Conservation (phyloP, 352 stramenopile genomes). For the Albugo candida region DNA sequence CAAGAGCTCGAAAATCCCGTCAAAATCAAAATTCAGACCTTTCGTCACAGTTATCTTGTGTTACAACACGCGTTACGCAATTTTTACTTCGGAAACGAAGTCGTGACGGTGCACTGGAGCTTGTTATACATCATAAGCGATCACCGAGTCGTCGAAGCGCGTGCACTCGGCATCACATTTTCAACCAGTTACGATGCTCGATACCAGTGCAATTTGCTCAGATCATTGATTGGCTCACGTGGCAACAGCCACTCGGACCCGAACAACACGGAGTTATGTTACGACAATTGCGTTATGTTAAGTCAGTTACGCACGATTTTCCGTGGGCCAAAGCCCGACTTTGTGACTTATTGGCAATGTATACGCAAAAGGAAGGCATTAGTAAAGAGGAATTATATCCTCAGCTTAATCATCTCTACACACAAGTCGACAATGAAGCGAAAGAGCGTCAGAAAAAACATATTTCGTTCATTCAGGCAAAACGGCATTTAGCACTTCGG, state of each 20-base stretch:
- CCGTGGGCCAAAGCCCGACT: constrained; percentile 61
- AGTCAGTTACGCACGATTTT: constrained; percentile 66
- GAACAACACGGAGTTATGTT: constrained; percentile 66
- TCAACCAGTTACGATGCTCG: too few relatives aligned
- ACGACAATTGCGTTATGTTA: constrained; percentile 62
- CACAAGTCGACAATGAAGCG: constrained; percentile 46
- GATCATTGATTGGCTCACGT: too few relatives aligned
- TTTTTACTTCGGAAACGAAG: too few relatives aligned
- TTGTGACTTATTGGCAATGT: constrained; percentile 32
- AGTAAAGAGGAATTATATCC: constrained; percentile 60
- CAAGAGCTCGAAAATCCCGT: too few relatives aligned
- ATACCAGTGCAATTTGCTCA: too few relatives aligned
- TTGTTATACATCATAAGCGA: too few relatives aligned
- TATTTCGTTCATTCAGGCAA: constrained; percentile 21
- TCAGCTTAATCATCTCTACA: constrained; percentile 43
- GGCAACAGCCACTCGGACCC: constrained; percentile 41
- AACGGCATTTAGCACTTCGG: constrained; percentile 40
- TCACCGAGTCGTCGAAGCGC: too few relatives aligned
- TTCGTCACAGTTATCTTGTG: too few relatives aligned
- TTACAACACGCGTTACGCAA: too few relatives aligned
- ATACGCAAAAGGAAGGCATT: constrained; percentile 55
- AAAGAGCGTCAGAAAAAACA: constrained; percentile 20
- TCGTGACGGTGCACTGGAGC: too few relatives aligned
- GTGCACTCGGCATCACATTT: too few relatives aligned
- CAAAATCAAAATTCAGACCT: too few relatives aligned